Evolutionary conservation across 1,284 basidiomycete genomes (phyloP).

Genomic region (Ustilago loliicola): DNA sequence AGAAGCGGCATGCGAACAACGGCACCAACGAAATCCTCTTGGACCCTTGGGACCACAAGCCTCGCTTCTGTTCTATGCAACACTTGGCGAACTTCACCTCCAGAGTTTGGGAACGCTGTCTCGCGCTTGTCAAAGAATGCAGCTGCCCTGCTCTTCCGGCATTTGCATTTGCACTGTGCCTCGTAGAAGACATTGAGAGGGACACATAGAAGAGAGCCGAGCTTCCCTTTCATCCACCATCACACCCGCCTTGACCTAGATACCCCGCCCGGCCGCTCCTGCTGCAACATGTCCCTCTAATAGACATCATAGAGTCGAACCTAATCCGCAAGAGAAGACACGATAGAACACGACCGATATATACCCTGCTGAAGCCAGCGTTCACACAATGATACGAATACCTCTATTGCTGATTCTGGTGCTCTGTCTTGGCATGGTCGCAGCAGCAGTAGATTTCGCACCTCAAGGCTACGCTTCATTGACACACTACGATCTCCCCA

Average conservation of each 20-base stretch:
- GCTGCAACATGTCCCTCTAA: background rate
- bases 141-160: background rate
- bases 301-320: background rate
- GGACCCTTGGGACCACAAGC: background rate
- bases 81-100: background rate
- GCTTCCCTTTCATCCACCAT: background rate
- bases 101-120: background rate
- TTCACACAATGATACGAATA: conserved; percentile 7
- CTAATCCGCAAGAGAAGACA: background rate
- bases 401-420: conserved; percentile 2
- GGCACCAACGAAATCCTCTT: background rate
- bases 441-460: conserved; percentile 31
- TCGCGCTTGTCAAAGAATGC: background rate
- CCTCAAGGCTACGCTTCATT: conserved; percentile 51
- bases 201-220: background rate
- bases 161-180: background rate
- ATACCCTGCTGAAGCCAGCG: no score
- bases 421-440: background rate
- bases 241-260: background rate
- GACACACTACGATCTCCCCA: conserved; percentile 62
- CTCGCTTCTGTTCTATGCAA: background rate
- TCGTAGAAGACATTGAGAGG: background rate
- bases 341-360: background rate
- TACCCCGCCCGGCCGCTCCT: background rate
- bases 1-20: background rate